These are phyloP conservation scores for Fusarium domesticum DNA, from an alignment of 2,329 filamentous ascomycete genomes.

Conservation along the genomic window DNA sequence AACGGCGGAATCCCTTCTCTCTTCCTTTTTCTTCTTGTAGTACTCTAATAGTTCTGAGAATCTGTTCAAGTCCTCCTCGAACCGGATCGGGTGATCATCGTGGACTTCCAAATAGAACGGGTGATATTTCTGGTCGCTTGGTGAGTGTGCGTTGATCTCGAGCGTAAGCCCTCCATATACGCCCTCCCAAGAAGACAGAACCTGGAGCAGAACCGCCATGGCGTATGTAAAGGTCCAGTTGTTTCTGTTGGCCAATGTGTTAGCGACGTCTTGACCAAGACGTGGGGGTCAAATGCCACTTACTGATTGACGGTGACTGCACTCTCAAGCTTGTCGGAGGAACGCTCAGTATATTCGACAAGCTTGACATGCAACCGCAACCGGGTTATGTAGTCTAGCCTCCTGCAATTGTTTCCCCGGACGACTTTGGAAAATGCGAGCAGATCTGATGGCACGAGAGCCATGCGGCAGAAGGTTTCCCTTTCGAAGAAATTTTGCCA, in stretches of 20 bases:
- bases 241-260: constrained; percentile 6
- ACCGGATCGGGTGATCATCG: constrained; percentile 11
- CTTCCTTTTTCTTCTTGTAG: not conserved
- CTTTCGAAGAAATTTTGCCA: constrained; percentile 15
- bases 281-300: not conserved
- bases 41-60: not conserved
- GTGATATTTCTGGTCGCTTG: constrained; percentile 9
- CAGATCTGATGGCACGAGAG: constrained; percentile 4
- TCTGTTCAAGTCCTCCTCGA: constrained; percentile 6
- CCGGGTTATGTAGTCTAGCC: constrained; percentile 7
- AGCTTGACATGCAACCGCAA: constrained; percentile 6
- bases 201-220: constrained; percentile 7
- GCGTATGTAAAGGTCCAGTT: constrained; percentile 9
- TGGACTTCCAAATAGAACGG: not conserved
- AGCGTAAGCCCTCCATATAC: constrained; percentile 11
- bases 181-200: constrained; percentile 12
- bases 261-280: not conserved
- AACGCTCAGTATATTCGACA: not conserved
- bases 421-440: not conserved
- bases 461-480: constrained; percentile 7
- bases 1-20: not conserved
- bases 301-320: constrained; percentile 1
- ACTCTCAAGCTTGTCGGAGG: constrained; percentile 4
- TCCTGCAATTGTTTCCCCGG: not conserved
- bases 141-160: constrained; percentile 12